Base-by-base conservation (phyloP, 768 basidiomycete genomes). In the Tephrocybe sp. region DNA sequence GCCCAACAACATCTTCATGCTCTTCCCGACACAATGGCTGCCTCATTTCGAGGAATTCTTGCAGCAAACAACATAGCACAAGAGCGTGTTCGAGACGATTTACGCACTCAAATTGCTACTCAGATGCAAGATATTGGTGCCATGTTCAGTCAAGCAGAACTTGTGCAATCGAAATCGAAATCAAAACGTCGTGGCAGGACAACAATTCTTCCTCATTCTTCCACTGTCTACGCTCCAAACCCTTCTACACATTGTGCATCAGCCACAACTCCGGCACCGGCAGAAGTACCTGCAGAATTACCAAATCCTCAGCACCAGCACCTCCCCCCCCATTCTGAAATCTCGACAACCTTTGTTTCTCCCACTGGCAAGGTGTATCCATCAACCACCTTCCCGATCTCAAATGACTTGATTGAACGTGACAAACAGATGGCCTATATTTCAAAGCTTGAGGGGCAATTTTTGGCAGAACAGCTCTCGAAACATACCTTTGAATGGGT, bases 401-500 rank as follows among this genome's bases (percentile, higher is more conserved):
- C 55, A 3, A 13, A n/a, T 4, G 38, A 52, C 10, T 11, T 23
- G 7, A 42, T 41, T 19, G 42, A 45, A 13, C 27, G 41, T 1
- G 37, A 52, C n/a, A 39, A 30, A 34, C 43, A 54, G 24, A 41
- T 55, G 12, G 21, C 45, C 11, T 31, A 16, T 15, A 38, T 45
- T 37, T 15, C 36, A 9, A 25, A 29, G 22, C 42, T 50, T 4
- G 49, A 59, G 12, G 7, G 12, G 29, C 29, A 7, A 6, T 30
- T 7, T 12, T 30, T 12, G 7, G 7, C 29, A 30, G 29, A 30
- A 7, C 29, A 12, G 7, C 29, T 30, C 12, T 30, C 3, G 30
- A 16, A 49, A 52, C 56, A 61, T 48, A 52, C 31, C 15, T 64
- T 64, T 43, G 16, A 61, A 18, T 67, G 67, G 64, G 54, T 55